Evolutionary conservation across 805 yeast species (phyloP).

Genomic region (Cyberlindnera galapagoensis): DNA sequence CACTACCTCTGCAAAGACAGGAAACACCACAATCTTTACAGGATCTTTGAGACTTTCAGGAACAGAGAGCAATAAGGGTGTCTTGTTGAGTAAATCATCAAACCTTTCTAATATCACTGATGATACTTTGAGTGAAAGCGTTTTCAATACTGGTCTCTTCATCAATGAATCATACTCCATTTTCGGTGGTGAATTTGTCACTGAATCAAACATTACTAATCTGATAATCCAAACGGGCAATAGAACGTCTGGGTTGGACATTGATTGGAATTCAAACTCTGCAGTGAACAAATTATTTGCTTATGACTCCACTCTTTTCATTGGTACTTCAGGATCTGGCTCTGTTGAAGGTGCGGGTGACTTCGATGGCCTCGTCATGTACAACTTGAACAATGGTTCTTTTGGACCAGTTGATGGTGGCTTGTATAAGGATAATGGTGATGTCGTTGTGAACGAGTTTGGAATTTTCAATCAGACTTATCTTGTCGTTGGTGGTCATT

Average conservation of each 20-base stretch:
- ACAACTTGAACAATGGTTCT: slow-evolving; percentile 35
- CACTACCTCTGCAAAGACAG: slow-evolving; percentile 17
- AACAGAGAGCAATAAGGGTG: slow-evolving; percentile 14
- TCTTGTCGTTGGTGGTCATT: slow-evolving; percentile 70
- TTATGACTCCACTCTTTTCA: slow-evolving; percentile 27
- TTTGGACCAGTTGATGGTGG: slow-evolving; percentile 15
- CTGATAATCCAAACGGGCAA: slow-evolving; percentile 23
- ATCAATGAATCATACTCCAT: slow-evolving; percentile 44
- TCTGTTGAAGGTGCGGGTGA: slow-evolving; percentile 19
- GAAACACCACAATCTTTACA: slow-evolving; percentile 16
- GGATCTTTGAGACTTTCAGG: slow-evolving; percentile 21
- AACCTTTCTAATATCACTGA: slow-evolving; percentile 17
- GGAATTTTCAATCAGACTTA: slow-evolving; percentile 28
- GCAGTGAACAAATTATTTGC: slow-evolving; percentile 16
- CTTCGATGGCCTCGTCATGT: slow-evolving; percentile 44
- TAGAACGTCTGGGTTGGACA: slow-evolving; percentile 22
- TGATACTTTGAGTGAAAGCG: slow-evolving; percentile 12
- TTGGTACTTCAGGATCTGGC: slow-evolving; percentile 37
- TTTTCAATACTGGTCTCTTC: slow-evolving; percentile 31
- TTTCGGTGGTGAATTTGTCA: slow-evolving; percentile 53
- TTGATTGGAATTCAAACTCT: slow-evolving; percentile 21
- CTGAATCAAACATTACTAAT: slow-evolving; percentile 18
- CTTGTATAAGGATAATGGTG: slow-evolving; percentile 19
- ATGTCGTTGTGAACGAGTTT: slow-evolving; percentile 33
- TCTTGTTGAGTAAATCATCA: slow-evolving; percentile 9